Base-by-base conservation (phyloP, 768 basidiomycete species). In the Kwoniella mangroviensis region DNA sequence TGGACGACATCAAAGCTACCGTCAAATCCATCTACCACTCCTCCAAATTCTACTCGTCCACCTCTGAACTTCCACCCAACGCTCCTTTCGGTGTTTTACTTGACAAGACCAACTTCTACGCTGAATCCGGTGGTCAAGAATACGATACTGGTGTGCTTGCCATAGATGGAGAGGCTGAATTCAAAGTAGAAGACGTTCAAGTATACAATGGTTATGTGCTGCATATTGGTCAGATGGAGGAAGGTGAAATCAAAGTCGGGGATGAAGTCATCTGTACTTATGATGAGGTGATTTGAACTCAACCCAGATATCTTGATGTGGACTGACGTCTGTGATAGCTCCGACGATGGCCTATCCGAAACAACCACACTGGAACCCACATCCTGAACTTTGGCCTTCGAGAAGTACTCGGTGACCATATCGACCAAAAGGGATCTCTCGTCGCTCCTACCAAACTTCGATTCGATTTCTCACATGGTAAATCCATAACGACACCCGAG, bases 361-460 rank as follows among this genome's bases (percentile, higher is more conserved):
- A 94, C 84, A 99, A 99, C 79, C 97, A 99, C 85, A 98, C 97
- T 28, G 97, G 91, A 22, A 99, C 97, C 0, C 97, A 99, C 82
- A 97, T 99, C 76, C 91, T 99, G 76, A 99, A 99, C 86, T 99
- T 87, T 79, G 88, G 86, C 63, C 88, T 99, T 3, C 91, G 97
- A 43, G 97, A 98, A 79, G 88, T 93, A 12, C 89, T 98, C 12
- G 97, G 97, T 26, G 94, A 98, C 81, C 97, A 98, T 79, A 91
- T 98, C 69, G 97, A 98, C 83, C 97, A 99, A 82, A 97, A 92
- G 81, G 97, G 97, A 41, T 98, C 97, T 3, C 89, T 99, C 56
- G 97, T 99, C 72, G 94, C 97, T 1, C 93, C 94, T 0, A 89
- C 90, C 24, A 98, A 97, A 83, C 88, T 99, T 26, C 93, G 97